phyloP scores from a whole-genome alignment of 1,284 basidiomycete genomes.

The Irpex sp. region DNA sequence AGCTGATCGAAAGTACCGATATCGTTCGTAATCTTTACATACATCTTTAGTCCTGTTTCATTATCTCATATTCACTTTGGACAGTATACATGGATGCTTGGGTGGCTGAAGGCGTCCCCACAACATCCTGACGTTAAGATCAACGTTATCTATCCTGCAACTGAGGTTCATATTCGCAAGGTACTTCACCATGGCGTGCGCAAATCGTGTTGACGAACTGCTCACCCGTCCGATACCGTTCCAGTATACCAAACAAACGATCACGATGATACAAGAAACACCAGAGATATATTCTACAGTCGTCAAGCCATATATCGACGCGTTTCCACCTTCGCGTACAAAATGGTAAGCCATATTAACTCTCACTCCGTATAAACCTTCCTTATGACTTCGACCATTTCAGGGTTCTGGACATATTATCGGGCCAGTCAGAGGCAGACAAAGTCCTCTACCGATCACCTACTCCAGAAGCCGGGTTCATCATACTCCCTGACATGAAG shows the following conservation, averaged over 20 bases:
- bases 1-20: slow-evolving; percentile 41
- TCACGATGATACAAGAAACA: slow-evolving; percentile 78
- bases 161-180: slow-evolving; percentile 80
- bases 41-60: neutral
- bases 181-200: slow-evolving; percentile 26
- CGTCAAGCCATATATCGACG: slow-evolving; percentile 76
- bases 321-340: slow-evolving; percentile 71
- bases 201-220: neutral
- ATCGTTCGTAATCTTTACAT: slow-evolving; percentile 32
- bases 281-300: slow-evolving; percentile 67
- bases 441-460: slow-evolving; percentile 70
- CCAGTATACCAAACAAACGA: slow-evolving; percentile 79
- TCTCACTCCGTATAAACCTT: neutral
- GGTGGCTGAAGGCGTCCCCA: slow-evolving; percentile 33
- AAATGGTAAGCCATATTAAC: slow-evolving; percentile 66
- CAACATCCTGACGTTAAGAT: slow-evolving; percentile 52
- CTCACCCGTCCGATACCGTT: too few species aligned
- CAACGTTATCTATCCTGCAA: slow-evolving; percentile 79
- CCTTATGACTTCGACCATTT: neutral
- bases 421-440: slow-evolving; percentile 76
- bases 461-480: slow-evolving; percentile 55
- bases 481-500: slow-evolving; percentile 91
- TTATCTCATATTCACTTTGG: neutral
- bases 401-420: slow-evolving; percentile 88
- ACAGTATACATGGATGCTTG: slow-evolving; percentile 43